Evolutionary conservation across 2,329 filamentous ascomycete genomes (phyloP).

Genomic region (Pestalotiopsis sp.): DNA sequence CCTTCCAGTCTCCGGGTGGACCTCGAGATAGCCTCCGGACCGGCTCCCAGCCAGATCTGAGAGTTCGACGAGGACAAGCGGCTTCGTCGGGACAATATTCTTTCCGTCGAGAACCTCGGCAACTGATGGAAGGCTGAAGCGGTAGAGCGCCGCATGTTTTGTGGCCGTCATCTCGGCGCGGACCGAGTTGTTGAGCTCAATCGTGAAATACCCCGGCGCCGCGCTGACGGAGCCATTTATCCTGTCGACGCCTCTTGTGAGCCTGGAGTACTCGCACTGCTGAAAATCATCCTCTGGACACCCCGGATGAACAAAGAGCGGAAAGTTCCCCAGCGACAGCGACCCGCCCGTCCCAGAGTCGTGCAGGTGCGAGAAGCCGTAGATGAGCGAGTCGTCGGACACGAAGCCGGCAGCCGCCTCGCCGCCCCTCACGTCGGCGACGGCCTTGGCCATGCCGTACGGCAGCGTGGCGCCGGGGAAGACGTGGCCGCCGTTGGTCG

Average conservation of each 20-base stretch:
- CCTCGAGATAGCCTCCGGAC: conserved; percentile 47
- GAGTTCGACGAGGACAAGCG: conserved; percentile 61
- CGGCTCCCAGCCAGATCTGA: conserved; percentile 53
- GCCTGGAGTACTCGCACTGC: conserved; percentile 51
- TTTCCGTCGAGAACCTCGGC: conserved; percentile 20
- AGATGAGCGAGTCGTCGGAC: conserved; percentile 30
- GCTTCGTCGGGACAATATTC: conserved; percentile 40
- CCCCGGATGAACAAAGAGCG: conserved; percentile 50
- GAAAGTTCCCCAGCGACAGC: conserved; percentile 54
- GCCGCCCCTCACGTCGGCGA: conserved; percentile 28
- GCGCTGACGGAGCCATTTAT: conserved; percentile 51
- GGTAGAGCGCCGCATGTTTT: conserved; percentile 58
- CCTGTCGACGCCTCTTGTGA: conserved; percentile 46
- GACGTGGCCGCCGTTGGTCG: conserved; percentile 33
- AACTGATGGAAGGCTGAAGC: conserved; percentile 53
- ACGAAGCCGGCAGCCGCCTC: conserved; percentile 33
- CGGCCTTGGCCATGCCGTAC: conserved; percentile 35
- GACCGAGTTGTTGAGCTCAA: conserved; percentile 57
- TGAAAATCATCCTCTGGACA: conserved; percentile 46
- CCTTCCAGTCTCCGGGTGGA: conserved; percentile 51
- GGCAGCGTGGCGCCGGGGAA: conserved; percentile 34
- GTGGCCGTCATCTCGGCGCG: conserved; percentile 62
- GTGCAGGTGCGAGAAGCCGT: conserved; percentile 34
- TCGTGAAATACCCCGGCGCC: conserved; percentile 59
- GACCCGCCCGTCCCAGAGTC: conserved; percentile 25